phyloP scores from a whole-genome alignment of 2,329 filamentous ascomycete species.

The Epichloe aotearoae region DNA sequence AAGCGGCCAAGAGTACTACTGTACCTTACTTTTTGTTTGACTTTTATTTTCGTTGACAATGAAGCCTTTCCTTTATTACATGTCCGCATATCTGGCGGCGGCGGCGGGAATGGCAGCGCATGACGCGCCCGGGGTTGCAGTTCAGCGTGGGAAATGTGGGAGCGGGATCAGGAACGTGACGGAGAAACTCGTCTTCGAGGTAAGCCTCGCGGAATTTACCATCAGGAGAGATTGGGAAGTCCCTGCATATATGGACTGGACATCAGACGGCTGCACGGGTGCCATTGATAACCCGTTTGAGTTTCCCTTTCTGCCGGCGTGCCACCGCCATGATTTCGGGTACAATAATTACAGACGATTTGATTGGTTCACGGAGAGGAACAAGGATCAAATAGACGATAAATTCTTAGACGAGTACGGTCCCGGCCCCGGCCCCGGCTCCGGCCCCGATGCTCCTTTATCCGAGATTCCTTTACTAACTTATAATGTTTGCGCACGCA shows the following conservation, averaged over 20 bases:
- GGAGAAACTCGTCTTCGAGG: too few relatives aligned
- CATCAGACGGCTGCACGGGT: constrained; percentile 27
- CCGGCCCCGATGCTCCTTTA: neutral
- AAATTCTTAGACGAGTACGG: constrained; percentile 33
- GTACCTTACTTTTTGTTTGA: too few relatives aligned
- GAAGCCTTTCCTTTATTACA: too few relatives aligned
- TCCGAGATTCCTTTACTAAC: neutral
- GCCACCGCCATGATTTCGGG: constrained; percentile 44
- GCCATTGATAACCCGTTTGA: constrained; percentile 30
- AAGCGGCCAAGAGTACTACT: too few relatives aligned
- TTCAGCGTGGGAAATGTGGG: too few relatives aligned
- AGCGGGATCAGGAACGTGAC: too few relatives aligned
- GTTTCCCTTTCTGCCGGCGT: constrained; percentile 30
- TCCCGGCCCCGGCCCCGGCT: too few relatives aligned
- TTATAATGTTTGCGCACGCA: neutral
- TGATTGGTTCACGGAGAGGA: constrained; percentile 18
- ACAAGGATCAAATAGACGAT: constrained; percentile 27
- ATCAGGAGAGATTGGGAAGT: neutral
- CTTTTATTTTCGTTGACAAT: too few relatives aligned
- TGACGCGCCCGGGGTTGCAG: too few relatives aligned
- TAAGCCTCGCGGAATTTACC: too few relatives aligned
- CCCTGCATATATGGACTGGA: constrained; percentile 20
- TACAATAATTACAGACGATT: constrained; percentile 37
- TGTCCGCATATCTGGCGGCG: too few relatives aligned
- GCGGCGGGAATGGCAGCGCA: too few relatives aligned